Base-by-base conservation (phyloP, 306 rosid species). In the Calophaca sinica region DNA sequence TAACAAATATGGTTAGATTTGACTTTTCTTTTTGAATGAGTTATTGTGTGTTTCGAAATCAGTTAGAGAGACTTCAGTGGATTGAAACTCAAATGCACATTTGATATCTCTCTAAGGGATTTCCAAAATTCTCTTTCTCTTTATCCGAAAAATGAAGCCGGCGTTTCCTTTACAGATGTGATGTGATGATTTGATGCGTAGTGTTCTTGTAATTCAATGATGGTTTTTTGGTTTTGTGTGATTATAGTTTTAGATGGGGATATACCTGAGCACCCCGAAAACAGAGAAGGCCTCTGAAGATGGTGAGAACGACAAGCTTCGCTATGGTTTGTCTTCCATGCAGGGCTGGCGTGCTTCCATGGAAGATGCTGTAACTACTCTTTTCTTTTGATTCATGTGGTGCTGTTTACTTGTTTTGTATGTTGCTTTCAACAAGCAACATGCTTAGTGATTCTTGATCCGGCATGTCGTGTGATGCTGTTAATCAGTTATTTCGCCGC, bases 301-400 rank as follows among this genome's bases (percentile, higher is more conserved):
- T 53, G 97, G 97, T 9, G 96, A 85, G 82, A 92, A 86, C 55
- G 89, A 72, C 48, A 85, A 52, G 76, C 93, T 94, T 77, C 88
- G 93, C 45, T 94, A 46, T 0, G 97, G 97, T 31, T 50, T 87
- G 59, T 91, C 99, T 46, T 94, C 99, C 10, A 92, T 94, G 99
- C 99, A 94, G 83, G 99, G 99, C 10, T 92, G 99, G 97, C 93
- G 99, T 73, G 86, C 96, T 44, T 79, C 97, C 60, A 94, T 94
- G 99, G 99, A 94, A 81, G 99, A 94, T 85, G 96, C 99, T 77
- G 99, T 89, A 70, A 80, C 62, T 85, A 62, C 41, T 60, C 69
- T 72, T 57, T 74, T 57, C 38, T 50, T 13, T 48, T 61, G 28
- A 4, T 51, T 75, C 14, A 20, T 70, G 35, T 48, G 31, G 32